phyloP scores from a whole-genome alignment of 768 basidiomycete species.

The Hypsizygus marmoreus region DNA sequence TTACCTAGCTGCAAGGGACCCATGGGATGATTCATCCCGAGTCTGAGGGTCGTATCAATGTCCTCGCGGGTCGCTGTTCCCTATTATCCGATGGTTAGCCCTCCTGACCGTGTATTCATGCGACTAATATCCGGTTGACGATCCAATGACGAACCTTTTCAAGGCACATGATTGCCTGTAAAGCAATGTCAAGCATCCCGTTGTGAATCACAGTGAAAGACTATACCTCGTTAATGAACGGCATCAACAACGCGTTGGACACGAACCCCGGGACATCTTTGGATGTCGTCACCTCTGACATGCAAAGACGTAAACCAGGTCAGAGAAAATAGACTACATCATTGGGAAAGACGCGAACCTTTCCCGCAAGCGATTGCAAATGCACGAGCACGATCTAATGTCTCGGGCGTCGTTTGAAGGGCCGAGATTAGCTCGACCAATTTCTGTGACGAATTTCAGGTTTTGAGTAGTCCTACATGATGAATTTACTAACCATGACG shows the following conservation, averaged over 20 bases:
- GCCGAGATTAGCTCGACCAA: slow-evolving; percentile 94
- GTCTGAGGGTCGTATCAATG: slow-evolving; percentile 90
- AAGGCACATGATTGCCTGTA: slow-evolving; percentile 85
- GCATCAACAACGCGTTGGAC: slow-evolving; percentile 95
- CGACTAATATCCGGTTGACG: neutral
- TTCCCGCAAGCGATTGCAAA: slow-evolving; percentile 93
- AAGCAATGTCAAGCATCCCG: slow-evolving; percentile 1
- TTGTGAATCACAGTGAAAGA: neutral
- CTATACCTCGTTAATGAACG: slow-evolving; percentile 89
- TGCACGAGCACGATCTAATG: slow-evolving; percentile 71
- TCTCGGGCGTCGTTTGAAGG: slow-evolving; percentile 82
- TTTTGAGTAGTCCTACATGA: neutral
- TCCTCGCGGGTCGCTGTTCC: slow-evolving; percentile 93
- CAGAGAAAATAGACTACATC: neutral
- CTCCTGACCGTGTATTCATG: neutral
- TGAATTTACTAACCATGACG: slow-evolving; percentile 69
- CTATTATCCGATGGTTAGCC: slow-evolving; percentile 32
- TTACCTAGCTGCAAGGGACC: slow-evolving; percentile 88
- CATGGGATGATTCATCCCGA: slow-evolving; percentile 96
- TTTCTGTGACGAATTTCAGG: slow-evolving; percentile 51
- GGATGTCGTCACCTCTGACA: slow-evolving; percentile 89
- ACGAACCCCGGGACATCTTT: slow-evolving; percentile 94
- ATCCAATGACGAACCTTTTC: slow-evolving; percentile 64
- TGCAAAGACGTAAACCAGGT: neutral
- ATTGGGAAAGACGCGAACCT: slow-evolving; percentile 42